phyloP scores from a whole-genome alignment of 2,329 filamentous ascomycete genomes.

The Alternaria infectoria region DNA sequence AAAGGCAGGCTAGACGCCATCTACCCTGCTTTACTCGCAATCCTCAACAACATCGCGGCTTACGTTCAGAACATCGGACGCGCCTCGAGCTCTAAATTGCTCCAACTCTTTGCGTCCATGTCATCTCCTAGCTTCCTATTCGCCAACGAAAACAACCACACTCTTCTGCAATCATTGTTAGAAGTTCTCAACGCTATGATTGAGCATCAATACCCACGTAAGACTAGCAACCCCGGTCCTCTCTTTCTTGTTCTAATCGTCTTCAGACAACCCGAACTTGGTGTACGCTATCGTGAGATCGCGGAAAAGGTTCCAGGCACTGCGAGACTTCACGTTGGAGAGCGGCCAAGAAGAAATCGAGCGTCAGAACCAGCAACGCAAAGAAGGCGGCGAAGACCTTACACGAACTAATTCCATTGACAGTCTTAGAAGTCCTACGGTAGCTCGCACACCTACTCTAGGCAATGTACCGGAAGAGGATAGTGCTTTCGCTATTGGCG shows the following conservation, averaged over 20 bases:
- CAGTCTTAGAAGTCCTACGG: conserved; percentile 68
- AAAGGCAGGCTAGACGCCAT: conserved; percentile 90
- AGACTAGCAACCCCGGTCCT: conserved; percentile 37
- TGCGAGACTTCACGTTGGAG: conserved; percentile 88
- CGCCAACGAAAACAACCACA: conserved; percentile 89
- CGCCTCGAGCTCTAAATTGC: conserved; percentile 77
- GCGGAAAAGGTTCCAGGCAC: conserved; percentile 80
- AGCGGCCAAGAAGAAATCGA: conserved; percentile 92
- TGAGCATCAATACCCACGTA: conserved; percentile 84
- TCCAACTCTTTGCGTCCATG: conserved; percentile 91
- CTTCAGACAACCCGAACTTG: conserved; percentile 77
- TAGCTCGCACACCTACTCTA: conserved; percentile 62
- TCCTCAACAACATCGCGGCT: conserved; percentile 91
- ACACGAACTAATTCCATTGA: conserved; percentile 68
- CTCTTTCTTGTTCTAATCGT: conserved; percentile 18
- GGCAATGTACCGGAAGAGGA: conserved; percentile 79
- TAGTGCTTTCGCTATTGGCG: conserved; percentile 84
- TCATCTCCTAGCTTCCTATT: conserved; percentile 90
- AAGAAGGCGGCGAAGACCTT: conserved; percentile 55
- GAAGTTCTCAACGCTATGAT: conserved; percentile 89
- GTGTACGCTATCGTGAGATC: conserved; percentile 81
- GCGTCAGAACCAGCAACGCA: conserved; percentile 74
- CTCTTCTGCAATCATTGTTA: conserved; percentile 78
- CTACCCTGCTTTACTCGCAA: conserved; percentile 87
- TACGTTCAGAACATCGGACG: conserved; percentile 79